Percentiles rank a stretch among this genome's conserved stretches.
phyloP scores from a whole-genome alignment of 2,329 filamentous ascomycete genomes.

The Phyllosticta paracitricarpa region DNA sequence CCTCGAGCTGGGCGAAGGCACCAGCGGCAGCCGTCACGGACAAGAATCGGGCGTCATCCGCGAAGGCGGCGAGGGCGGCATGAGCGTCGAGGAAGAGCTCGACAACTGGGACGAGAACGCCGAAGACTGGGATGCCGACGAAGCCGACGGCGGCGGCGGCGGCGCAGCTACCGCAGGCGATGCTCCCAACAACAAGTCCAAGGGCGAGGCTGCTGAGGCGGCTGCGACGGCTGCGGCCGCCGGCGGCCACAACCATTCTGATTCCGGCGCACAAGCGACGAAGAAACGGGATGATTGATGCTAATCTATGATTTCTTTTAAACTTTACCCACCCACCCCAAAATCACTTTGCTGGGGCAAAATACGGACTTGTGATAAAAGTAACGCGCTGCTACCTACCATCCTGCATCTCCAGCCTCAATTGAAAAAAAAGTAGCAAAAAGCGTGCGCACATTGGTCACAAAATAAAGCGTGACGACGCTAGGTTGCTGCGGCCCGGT shows the following conservation, averaged over 20 bases:
- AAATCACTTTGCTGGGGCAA: background rate
- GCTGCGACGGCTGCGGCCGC: background rate
- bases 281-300: slow-evolving; percentile 8
- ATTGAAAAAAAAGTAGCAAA: background rate
- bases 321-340: background rate
- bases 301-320: background rate
- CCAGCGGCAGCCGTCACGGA: slow-evolving; percentile 17
- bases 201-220: background rate
- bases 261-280: background rate
- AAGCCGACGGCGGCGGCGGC: slow-evolving; percentile 18
- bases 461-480: background rate
- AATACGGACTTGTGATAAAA: background rate
- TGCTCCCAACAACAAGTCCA: background rate
- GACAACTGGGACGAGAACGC: slow-evolving; percentile 92
- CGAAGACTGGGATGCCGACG: slow-evolving; percentile 57
- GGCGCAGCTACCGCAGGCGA: background rate
- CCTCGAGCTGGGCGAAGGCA: slow-evolving; percentile 63
- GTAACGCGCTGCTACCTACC: background rate
- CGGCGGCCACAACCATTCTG: background rate
- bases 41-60: slow-evolving; percentile 57
- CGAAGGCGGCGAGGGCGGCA: slow-evolving; percentile 20
- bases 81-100: slow-evolving; percentile 64
- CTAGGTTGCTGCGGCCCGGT: background rate
- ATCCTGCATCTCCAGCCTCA: background rate
- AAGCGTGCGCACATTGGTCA: background rate